These are phyloP conservation scores for Tylopilus felleus DNA, from an alignment of 768 basidiomycete species.

Conservation along the genomic window DNA sequence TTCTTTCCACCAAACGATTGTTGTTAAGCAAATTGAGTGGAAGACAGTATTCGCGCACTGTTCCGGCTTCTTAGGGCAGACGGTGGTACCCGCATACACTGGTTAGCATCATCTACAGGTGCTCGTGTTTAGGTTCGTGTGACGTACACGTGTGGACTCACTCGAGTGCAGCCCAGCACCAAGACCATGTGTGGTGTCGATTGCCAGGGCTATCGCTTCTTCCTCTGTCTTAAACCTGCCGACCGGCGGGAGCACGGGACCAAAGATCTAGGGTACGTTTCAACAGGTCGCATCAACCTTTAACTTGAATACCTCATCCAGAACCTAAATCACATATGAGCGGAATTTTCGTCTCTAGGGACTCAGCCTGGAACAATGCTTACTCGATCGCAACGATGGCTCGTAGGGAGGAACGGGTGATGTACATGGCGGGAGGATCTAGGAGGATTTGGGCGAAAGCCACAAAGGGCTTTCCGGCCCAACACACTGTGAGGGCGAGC, in stretches of 20 bases:
- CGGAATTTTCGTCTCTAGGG: conserved; percentile 1
- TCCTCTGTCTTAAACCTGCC: conserved; percentile 84
- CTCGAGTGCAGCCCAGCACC: conserved; percentile 90
- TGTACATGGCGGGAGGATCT: too few species aligned
- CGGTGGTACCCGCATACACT: conserved; percentile 89
- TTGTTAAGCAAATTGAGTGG: conserved; percentile 73
- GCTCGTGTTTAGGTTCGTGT: conserved; percentile 4
- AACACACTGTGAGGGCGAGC: too few species aligned
- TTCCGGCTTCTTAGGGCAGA: conserved; percentile 85
- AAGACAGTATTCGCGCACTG: conserved; percentile 45
- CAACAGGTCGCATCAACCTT: conserved; percentile 6
- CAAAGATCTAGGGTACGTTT: conserved; percentile 69
- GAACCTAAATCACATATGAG: conserved; percentile 30
- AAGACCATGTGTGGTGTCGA: conserved; percentile 86
- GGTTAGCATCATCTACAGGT: conserved; percentile 67
- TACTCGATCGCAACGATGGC: too few species aligned
- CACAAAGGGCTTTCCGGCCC: too few species aligned
- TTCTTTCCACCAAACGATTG: conserved; percentile 95
- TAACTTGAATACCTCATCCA: conserved; percentile 27
- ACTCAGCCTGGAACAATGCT: conserved; percentile 27
- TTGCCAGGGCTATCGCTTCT: conserved; percentile 80
- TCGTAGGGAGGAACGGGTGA: too few species aligned
- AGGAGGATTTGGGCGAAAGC: too few species aligned
- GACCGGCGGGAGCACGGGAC: conserved; percentile 85
- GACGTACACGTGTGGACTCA: conserved; percentile 32